phyloP scores from a whole-genome alignment of 495 filamentous ascomycete genomes.

The Aspergillus cavernicola region DNA sequence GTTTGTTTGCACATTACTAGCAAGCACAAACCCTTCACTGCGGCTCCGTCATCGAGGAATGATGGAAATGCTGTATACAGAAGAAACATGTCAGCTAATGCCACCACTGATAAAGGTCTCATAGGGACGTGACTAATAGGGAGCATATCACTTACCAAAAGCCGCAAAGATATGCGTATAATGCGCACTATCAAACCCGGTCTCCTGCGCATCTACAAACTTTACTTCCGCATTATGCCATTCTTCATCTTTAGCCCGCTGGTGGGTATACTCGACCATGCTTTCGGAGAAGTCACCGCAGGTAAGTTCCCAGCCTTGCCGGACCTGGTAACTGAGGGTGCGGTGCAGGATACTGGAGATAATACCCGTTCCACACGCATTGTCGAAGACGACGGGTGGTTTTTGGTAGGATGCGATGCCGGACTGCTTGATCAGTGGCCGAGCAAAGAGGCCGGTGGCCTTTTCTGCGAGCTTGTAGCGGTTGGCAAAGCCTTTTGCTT shows the following conservation, averaged over 20 bases:
- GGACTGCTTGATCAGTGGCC: conserved; percentile 29
- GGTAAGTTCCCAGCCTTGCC: conserved; percentile 26
- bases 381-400: conserved; percentile 32
- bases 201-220: conserved; percentile 33
- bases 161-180: conserved; percentile 34
- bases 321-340: conserved; percentile 19
- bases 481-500: conserved; percentile 25
- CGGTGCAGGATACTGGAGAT: conserved; percentile 28
- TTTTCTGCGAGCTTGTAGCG: conserved; percentile 33
- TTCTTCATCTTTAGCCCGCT: conserved; percentile 23
- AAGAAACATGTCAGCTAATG: background rate
- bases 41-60: conserved; percentile 21
- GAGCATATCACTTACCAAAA: conserved; percentile 24
- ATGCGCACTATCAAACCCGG: conserved; percentile 22
- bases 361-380: conserved; percentile 42
- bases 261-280: conserved; percentile 29
- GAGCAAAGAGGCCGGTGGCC: conserved; percentile 29
- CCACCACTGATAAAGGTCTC: too few relatives aligned
- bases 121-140: background rate
- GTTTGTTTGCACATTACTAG: too few relatives aligned
- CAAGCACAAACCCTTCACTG: conserved; percentile 27
- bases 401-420: conserved; percentile 22
- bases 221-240: conserved; percentile 33
- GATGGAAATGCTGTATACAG: conserved; percentile 24
- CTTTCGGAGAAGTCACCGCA: conserved; percentile 35